Evolutionary conservation across 164 flowering plant genomes (phyloP).

Genomic region (Buxus sempervirens): DNA sequence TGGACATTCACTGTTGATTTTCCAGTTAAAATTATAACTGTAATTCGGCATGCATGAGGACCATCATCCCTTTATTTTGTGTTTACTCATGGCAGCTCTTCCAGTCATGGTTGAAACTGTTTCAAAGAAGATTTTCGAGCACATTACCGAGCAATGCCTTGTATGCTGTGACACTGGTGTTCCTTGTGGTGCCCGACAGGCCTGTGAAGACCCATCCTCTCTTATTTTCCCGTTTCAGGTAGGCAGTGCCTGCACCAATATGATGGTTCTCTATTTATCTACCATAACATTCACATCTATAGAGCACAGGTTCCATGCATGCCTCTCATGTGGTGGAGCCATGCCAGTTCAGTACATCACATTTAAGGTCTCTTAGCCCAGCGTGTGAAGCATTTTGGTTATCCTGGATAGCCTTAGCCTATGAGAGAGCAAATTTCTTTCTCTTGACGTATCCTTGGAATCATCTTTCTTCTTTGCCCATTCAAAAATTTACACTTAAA

Average conservation of each 20-base stretch:
- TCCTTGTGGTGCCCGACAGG: slow-evolving; percentile 80
- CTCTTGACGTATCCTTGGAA: background rate
- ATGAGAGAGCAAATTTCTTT: no score
- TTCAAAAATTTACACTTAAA: background rate
- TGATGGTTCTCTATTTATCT: background rate
- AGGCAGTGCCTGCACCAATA: slow-evolving; percentile 2
- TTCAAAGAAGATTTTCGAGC: slow-evolving; percentile 69
- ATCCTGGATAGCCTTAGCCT: background rate
- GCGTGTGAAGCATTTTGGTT: background rate
- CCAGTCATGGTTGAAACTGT: slow-evolving; percentile 77
- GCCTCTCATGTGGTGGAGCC: background rate
- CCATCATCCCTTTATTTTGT: no score
- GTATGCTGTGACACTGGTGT: slow-evolving; percentile 87
- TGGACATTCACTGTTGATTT: background rate
- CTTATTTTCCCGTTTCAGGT: slow-evolving; percentile 98
- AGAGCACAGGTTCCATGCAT: background rate
- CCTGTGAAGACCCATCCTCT: slow-evolving; percentile 78
- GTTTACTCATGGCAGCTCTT: slow-evolving; percentile 46
- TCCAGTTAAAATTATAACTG: background rate
- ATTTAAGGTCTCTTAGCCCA: background rate
- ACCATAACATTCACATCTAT: background rate
- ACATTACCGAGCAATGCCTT: slow-evolving; percentile 88
- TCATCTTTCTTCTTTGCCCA: background rate
- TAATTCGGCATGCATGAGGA: background rate
- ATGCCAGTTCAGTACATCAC: background rate